These are phyloP conservation scores for Aristolochia fimbriata DNA, from an alignment of 164 flowering plant species.

Conservation along the genomic window DNA sequence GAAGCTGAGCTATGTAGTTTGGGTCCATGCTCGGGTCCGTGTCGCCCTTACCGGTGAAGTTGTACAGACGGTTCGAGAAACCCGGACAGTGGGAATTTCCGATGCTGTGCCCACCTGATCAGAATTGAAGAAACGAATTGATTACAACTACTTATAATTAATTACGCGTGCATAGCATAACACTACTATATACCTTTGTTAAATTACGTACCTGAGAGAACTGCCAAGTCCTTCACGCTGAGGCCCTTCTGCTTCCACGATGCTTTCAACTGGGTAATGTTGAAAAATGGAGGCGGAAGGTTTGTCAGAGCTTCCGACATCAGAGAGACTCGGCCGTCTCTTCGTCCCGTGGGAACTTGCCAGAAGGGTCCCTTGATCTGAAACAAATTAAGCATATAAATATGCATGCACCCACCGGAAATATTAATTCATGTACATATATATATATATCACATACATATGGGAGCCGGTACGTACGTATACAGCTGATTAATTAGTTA, in stretches of 20 bases:
- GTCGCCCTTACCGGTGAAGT: slow-evolving; percentile 55
- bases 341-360: slow-evolving; percentile 49
- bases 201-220: slow-evolving; percentile 67
- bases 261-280: slow-evolving; percentile 28
- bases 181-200: too few species aligned
- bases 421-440: too few species aligned
- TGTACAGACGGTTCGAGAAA: slow-evolving; percentile 44
- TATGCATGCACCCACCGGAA: too few species aligned
- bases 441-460: too few species aligned
- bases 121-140: too few species aligned
- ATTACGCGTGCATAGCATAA: too few species aligned
- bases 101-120: slow-evolving; percentile 49
- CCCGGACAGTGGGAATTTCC: slow-evolving; percentile 42
- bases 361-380: slow-evolving; percentile 34
- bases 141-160: too few species aligned
- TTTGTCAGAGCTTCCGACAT: slow-evolving; percentile 26
- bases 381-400: too few species aligned
- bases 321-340: slow-evolving; percentile 52
- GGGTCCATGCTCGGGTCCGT: slow-evolving; percentile 35
- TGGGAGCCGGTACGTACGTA: too few species aligned
- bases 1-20: slow-evolving; percentile 23
- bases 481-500: too few species aligned
- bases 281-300: slow-evolving; percentile 31
- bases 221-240: slow-evolving; percentile 43
- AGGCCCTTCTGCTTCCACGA: slow-evolving; percentile 29